Percentiles rank a stretch among this genome's conserved stretches.
Conservation (phyloP, 768 basidiomycete genomes). For the Kwoniella sp. region DNA sequence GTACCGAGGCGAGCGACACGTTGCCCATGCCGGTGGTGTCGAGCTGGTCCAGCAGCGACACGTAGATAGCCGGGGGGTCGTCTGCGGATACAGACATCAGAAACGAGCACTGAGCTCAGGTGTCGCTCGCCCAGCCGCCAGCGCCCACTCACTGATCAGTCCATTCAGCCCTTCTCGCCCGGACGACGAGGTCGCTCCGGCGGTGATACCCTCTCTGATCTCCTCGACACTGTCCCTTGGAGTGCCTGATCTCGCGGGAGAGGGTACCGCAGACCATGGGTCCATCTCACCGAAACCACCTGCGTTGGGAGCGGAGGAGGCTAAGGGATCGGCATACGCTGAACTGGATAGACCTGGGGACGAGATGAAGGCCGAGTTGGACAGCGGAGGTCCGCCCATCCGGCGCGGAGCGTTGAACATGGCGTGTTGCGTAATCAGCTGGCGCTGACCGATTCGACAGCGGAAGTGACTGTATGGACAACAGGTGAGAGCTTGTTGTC, state of each 20-base stretch:
- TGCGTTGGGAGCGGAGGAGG: conserved; percentile 20
- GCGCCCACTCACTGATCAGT: conserved; percentile 22
- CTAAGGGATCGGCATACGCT: conserved; percentile 34
- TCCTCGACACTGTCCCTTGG: conserved; percentile 21
- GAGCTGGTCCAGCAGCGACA: conserved; percentile 65
- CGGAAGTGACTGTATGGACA: too few species aligned
- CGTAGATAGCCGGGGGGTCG: conserved; percentile 72
- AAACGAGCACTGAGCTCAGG: not conserved
- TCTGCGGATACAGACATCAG: conserved; percentile 56
- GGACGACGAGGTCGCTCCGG: not conserved
- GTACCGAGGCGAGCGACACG: conserved; percentile 74
- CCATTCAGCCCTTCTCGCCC: conserved; percentile 18
- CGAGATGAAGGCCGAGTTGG: conserved; percentile 29
- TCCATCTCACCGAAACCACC: conserved; percentile 44
- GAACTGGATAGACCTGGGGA: conserved; percentile 11
- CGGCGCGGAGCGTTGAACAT: conserved; percentile 46
- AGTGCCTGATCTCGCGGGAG: conserved; percentile 35
- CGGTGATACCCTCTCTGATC: conserved; percentile 16
- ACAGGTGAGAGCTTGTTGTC: too few species aligned
- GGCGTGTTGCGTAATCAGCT: too few species aligned
- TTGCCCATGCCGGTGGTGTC: conserved; percentile 70
- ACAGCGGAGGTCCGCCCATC: conserved; percentile 15
- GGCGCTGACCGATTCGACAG: too few species aligned
- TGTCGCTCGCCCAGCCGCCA: too few species aligned
- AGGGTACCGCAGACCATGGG: conserved; percentile 49